These are phyloP conservation scores for Chlorella sp. DNA, from an alignment of 139 green algal genomes.

Conservation along the genomic window DNA sequence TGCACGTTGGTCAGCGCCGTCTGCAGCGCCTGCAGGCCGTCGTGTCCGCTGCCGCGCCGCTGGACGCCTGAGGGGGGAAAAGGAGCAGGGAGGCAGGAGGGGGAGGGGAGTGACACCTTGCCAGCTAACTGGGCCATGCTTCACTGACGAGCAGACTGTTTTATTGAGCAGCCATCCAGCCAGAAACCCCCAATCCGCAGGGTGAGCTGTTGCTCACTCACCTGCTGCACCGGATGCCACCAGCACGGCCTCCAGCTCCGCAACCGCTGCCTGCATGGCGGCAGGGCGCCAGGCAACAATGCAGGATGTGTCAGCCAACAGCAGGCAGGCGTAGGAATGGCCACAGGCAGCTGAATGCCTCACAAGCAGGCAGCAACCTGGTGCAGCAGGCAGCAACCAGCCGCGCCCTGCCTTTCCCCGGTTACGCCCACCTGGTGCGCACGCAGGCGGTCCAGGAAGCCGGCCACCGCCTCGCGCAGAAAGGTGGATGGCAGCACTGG, in stretches of 20 bases:
- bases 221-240: neutral
- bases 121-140: too few relatives aligned
- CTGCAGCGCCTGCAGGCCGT: constrained; percentile 41
- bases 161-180: too few relatives aligned
- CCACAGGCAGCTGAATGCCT: too few relatives aligned
- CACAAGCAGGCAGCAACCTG: too few relatives aligned
- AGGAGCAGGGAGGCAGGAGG: neutral
- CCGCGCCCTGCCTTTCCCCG: too few relatives aligned
- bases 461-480: constrained; percentile 37
- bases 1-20: constrained; percentile 52
- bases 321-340: too few relatives aligned
- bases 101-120: too few relatives aligned
- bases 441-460: constrained; percentile 45
- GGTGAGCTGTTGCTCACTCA: neutral
- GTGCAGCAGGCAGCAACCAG: too few relatives aligned
- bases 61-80: neutral
- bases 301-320: too few relatives aligned
- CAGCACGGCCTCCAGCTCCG: constrained; percentile 52
- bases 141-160: too few relatives aligned
- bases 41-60: neutral
- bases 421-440: constrained; percentile 29
- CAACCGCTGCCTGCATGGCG: neutral
- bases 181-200: too few relatives aligned
- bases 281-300: too few relatives aligned
- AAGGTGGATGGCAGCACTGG: constrained; percentile 31